Base-by-base conservation (phyloP, 202 grass and related monocot species). In the Zoysia matrella region DNA sequence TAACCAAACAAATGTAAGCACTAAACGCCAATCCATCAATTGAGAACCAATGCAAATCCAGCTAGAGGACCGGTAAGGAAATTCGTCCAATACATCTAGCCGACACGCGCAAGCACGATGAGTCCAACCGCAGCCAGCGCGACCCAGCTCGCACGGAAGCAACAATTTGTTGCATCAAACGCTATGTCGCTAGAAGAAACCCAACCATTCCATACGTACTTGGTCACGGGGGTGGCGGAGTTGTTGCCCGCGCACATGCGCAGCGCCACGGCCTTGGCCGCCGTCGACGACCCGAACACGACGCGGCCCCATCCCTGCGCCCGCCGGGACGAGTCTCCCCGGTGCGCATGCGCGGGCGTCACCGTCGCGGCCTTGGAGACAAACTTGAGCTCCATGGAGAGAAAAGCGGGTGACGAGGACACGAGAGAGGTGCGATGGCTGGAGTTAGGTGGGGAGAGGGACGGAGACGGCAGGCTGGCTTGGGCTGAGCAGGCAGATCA, bases 181-280 rank as follows among this genome's bases (percentile, higher is more conserved):
- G 11, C 41, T 45, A 7, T 16, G n/a, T 45, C 0, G 9, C 8
- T 7, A 8, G 67, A 12, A 52, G 6, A 3, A 65, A 54, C 2
- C 39, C 39, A 22, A 2, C 15, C 14, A 49, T 48, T 2, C 36
- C 62, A 36, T 76, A 80, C 88, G 2, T 80, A 90, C 88, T 53
- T 90, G 69, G 69, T 15, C 65, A 83, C 56, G 56, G 88, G 75
- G 3, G 78, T 62, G 2, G 13, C 70, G 71, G 84, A 86, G 80
- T 80, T 80, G 80, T 80, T 86, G 60, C 39, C 69, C 55, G 48
- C 47, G 30, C 1, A 36, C 3, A 57, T 65, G 75, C 78, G 44
- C 30, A 83, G 74, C 63, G 30, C 74, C 69, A 14, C 51, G 55
- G 3, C 39, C 72, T 3, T 45, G 65, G 74, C 36, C 12, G 66